phyloP scores from a whole-genome alignment of 2,329 filamentous ascomycete genomes.

The Phialocephala subalpina region DNA sequence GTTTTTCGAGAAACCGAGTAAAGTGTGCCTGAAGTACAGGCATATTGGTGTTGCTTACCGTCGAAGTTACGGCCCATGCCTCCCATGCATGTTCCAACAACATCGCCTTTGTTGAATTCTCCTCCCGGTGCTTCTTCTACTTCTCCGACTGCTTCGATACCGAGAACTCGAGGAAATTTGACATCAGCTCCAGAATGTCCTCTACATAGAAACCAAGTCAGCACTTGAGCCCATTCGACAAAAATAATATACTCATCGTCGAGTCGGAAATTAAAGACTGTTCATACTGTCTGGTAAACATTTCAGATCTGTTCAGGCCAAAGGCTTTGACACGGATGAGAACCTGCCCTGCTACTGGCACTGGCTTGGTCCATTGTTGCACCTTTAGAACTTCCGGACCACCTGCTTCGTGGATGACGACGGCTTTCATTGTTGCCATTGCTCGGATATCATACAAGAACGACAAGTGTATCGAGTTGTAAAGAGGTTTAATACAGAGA shows the following conservation, averaged over 20 bases:
- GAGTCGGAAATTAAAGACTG: not conserved
- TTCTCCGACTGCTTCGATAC: slow-evolving; percentile 30
- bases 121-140: slow-evolving; percentile 31
- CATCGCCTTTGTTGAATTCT: slow-evolving; percentile 48
- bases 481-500: not conserved
- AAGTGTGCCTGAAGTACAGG: not conserved
- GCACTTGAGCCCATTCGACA: not conserved
- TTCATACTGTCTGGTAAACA: slow-evolving; percentile 50
- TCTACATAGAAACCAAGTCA: slow-evolving; percentile 6
- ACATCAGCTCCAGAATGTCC: slow-evolving; percentile 22
- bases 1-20: not conserved
- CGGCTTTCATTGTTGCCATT: slow-evolving; percentile 23
- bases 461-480: not conserved
- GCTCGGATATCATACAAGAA: not conserved
- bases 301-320: slow-evolving; percentile 85
- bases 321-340: slow-evolving; percentile 82
- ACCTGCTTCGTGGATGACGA: slow-evolving; percentile 21
- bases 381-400: slow-evolving; percentile 24
- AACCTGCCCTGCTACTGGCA: slow-evolving; percentile 62
- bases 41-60: slow-evolving; percentile 40
- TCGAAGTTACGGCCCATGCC: slow-evolving; percentile 55
- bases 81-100: slow-evolving; percentile 56
- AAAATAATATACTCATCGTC: not conserved
- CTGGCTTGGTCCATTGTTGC: slow-evolving; percentile 9
- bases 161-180: slow-evolving; percentile 29